Conservation (phyloP, 805 yeast species). For the Teunomyces pallodes region DNA sequence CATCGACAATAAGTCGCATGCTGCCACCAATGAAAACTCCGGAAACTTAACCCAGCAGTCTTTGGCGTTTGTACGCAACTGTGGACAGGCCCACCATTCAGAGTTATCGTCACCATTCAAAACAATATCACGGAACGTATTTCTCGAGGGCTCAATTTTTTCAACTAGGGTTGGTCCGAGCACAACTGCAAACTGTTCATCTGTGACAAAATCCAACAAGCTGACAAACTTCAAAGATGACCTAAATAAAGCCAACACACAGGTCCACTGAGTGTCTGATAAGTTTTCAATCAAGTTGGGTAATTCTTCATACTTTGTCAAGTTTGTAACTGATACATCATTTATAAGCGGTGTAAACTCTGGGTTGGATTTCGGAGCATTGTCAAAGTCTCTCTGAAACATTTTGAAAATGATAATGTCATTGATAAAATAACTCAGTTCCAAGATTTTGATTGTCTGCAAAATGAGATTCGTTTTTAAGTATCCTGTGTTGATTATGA, state of each 20-base stretch:
- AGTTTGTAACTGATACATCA: not conserved
- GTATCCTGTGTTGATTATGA: constrained; percentile 33
- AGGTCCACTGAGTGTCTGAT: constrained; percentile 23
- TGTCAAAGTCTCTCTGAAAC: not conserved
- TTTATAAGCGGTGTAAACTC: not conserved
- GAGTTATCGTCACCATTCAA: constrained; percentile 17
- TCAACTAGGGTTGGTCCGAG: constrained; percentile 10
- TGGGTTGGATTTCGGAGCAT: not conserved
- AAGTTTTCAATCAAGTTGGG: constrained; percentile 11
- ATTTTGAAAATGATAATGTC: constrained; percentile 33
- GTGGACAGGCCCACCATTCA: constrained; percentile 14
- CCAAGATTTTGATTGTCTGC: constrained; percentile 23
- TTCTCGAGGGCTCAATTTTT: not conserved
- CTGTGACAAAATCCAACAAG: constrained; percentile 36
- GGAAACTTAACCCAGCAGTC: constrained; percentile 20
- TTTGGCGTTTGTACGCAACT: constrained; percentile 6
- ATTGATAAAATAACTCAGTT: constrained; percentile 18
- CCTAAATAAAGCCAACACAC: constrained; percentile 26
- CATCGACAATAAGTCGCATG: constrained; percentile 15
- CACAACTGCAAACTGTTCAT: constrained; percentile 3
- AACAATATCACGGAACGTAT: constrained; percentile 1
- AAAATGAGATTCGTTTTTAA: constrained; percentile 31
- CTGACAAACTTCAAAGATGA: constrained; percentile 29
- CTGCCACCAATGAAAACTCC: constrained; percentile 13
- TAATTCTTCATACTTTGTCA: constrained; percentile 17